Evolutionary conservation across 2,329 filamentous ascomycete species (phyloP).

Genomic region (Plectosphaerella cucumerina): DNA sequence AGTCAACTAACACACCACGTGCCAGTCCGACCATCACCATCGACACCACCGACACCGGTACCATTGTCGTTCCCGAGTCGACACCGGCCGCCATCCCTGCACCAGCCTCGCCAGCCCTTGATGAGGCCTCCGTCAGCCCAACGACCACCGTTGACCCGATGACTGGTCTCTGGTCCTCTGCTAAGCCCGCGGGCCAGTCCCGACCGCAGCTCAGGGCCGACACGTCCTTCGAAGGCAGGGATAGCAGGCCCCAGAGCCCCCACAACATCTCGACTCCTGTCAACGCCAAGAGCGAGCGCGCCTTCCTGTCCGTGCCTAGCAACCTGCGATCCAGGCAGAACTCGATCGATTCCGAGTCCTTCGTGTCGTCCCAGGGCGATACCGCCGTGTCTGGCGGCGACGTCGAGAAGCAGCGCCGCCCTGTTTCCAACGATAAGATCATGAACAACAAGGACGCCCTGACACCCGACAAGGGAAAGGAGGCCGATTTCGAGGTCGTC

Average conservation of each 20-base stretch:
- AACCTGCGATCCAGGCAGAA: slow-evolving; percentile 59
- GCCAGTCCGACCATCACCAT: slow-evolving; percentile 51
- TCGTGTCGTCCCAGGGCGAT: slow-evolving; percentile 56
- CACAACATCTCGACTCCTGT: slow-evolving; percentile 66
- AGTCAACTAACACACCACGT: slow-evolving; percentile 8
- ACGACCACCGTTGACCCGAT: slow-evolving; percentile 29
- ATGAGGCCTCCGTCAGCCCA: slow-evolving; percentile 36
- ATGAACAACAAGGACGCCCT: slow-evolving; percentile 66
- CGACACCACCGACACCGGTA: slow-evolving; percentile 38
- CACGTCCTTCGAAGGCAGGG: slow-evolving; percentile 62
- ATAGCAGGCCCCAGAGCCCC: slow-evolving; percentile 65
- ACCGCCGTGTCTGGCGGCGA: slow-evolving; percentile 51
- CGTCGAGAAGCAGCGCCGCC: slow-evolving; percentile 35
- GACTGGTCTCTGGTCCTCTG: slow-evolving; percentile 15
- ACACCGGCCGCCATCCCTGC: background rate
- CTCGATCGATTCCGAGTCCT: slow-evolving; percentile 64
- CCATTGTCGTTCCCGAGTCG: background rate
- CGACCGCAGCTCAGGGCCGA: slow-evolving; percentile 45
- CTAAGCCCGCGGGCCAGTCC: slow-evolving; percentile 4
- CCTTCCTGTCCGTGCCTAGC: slow-evolving; percentile 64
- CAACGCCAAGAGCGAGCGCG: slow-evolving; percentile 40
- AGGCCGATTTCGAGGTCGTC: slow-evolving; percentile 69
- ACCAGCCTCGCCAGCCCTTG: slow-evolving; percentile 1
- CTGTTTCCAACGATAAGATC: slow-evolving; percentile 48
- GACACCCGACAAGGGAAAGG: slow-evolving; percentile 70